Percentiles rank a stretch among this genome's conserved stretches.
Conservation (phyloP, 805 yeast genomes). For the Novakomyces olei region DNA sequence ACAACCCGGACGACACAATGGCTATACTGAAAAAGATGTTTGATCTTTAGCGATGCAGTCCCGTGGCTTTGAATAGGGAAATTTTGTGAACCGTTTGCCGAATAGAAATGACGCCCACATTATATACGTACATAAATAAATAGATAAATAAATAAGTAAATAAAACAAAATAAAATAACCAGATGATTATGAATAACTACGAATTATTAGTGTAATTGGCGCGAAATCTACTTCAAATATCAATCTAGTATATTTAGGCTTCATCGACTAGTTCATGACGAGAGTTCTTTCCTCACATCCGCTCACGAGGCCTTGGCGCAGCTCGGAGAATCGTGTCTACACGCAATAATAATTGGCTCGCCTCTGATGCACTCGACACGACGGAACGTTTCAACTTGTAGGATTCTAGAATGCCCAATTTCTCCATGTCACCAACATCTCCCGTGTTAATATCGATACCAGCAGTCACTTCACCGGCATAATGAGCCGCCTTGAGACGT, state of each 20-base stretch:
- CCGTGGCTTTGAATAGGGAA: no score
- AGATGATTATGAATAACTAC: no score
- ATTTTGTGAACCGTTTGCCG: no score
- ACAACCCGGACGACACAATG: constrained; percentile 72
- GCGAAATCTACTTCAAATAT: no score
- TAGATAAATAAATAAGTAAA: no score
- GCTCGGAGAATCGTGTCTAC: constrained; percentile 95
- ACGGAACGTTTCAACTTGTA: constrained; percentile 84
- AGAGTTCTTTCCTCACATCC: constrained; percentile 20
- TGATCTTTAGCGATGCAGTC: constrained; percentile 13
- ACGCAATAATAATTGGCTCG: constrained; percentile 83
- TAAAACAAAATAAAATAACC: no score
- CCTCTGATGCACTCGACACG: constrained; percentile 90
- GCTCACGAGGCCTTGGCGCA: constrained; percentile 88
- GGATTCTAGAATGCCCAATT: constrained; percentile 77
- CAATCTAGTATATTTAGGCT: no score
- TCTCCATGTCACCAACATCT: constrained; percentile 78
- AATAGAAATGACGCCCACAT: no score
- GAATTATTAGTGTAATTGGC: no score
- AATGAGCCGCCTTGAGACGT: constrained; percentile 70
- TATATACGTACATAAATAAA: no score
- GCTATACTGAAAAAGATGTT: constrained; percentile 67
- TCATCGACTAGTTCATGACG: no score
- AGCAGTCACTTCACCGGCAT: constrained; percentile 75
- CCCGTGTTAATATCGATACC: constrained; percentile 82